Evolutionary conservation across 176 grass and related monocot genomes (phyloP), one percentile per base, ranked within the genome.

Genomic region (Oropetium thomaeum): DNA sequence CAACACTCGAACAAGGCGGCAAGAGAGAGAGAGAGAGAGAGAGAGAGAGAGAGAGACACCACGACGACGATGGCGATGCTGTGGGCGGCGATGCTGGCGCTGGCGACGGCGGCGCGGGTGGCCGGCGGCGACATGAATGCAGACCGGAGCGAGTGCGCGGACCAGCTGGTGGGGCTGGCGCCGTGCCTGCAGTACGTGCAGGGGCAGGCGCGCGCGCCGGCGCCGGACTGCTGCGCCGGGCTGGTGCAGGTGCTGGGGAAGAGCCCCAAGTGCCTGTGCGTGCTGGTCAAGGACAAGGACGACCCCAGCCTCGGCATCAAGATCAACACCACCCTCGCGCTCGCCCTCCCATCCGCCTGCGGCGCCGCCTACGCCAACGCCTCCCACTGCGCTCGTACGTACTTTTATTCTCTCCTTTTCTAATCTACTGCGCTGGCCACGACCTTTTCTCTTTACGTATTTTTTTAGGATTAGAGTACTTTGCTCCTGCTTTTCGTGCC

Each of bases 261-360:
- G 74, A 97, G 83, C 78, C 91, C 91, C 77, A 91, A 89, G 84
- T 97, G 95, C 81, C 95, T 97, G 9, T 97, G 95, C 87, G 77
- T 97, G 40, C 84, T 97, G 17, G 79, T 97, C 49, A 93, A 90
- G 69, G 88, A 93, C 83, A 86, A 87, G 75, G 81, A 93, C 77
- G 86, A 97, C 69, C 95, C 95, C 67, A 70, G 81, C 73, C 84
- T 97, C 4, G 90, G 90, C 70, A 89, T 97, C 88, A 93, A 87
- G 80, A 84, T 97, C 83, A 93, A 97, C 73, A 91, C 82, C 86
- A 85, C 88, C 16, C 88, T 88, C 66, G 95, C 95, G 9, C 86
- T 97, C 70, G 82, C 74, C 0, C 88, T 97, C 40, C 95, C 95
- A 25, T 53, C 74, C 75, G 74, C 76, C 41, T 97, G 95, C 79